Conservation (phyloP, 352 stramenopile genomes). For the Blastocystis sp. region DNA sequence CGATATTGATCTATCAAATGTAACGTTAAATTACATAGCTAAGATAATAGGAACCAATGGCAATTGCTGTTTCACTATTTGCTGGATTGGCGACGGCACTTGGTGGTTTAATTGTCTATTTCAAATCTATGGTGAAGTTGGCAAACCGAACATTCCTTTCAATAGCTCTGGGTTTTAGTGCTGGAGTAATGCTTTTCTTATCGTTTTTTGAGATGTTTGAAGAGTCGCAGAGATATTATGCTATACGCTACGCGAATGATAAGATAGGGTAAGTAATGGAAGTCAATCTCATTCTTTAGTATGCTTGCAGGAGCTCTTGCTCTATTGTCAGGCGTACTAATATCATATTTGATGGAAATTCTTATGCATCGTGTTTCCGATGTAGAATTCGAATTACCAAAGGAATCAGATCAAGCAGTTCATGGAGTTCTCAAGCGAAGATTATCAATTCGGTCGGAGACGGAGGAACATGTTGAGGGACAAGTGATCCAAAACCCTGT, state of each 20-base stretch:
- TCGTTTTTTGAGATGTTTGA: conserved; percentile 77
- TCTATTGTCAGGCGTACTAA: conserved; percentile 69
- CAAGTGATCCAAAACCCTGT: conserved; percentile 8
- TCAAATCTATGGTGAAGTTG: conserved; percentile 75
- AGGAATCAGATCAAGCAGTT: not conserved
- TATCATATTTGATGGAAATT: conserved; percentile 61
- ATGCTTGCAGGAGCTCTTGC: not conserved
- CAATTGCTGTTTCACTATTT: conserved; percentile 75
- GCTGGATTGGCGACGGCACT: conserved; percentile 75
- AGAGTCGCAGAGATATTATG: conserved; percentile 68
- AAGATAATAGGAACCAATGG: conserved; percentile 58
- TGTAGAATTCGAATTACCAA: conserved; percentile 37
- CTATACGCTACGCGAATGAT: not conserved
- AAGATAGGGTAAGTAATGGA: conserved; percentile 55
- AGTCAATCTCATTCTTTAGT: conserved; percentile 9
- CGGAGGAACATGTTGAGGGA: not conserved
- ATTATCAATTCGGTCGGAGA: no score
- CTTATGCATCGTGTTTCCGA: conserved; percentile 66
- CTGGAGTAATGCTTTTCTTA: conserved; percentile 78
- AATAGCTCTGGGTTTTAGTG: conserved; percentile 75
- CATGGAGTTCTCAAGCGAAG: not conserved
- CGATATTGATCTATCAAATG: no score
- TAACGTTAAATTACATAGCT: no score
- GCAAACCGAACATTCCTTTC: conserved; percentile 75
- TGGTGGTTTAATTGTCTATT: conserved; percentile 77